Base-by-base conservation (phyloP, 75 land plant species). In the Cryptomeria japonica region DNA sequence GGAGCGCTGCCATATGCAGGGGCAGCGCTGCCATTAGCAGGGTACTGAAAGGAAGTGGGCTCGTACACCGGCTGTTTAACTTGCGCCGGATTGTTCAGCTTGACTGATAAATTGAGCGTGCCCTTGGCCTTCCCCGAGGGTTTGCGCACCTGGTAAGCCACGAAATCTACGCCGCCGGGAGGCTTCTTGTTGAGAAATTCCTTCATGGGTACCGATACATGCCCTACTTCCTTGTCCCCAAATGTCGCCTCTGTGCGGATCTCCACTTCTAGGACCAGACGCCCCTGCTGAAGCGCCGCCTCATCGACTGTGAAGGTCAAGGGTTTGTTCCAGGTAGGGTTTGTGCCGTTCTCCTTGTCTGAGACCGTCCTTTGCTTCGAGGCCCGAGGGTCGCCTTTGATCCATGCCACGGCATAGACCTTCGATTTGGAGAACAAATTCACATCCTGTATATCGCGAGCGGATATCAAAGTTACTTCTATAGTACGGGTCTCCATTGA, bases 391-490 rank as follows among this genome's bases (percentile, higher is more conserved):
- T 77, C 73, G 2, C 46, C 87, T 38, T 51, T 13, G 61, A 92
- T 72, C 80, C 47, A 84, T 25, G 89, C 93, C 32, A 89, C 85
- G 16, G 85, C 88, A 80, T 92, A 92, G 70, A 85, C 76, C 83
- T 87, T 42, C 85, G 80, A 47, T 82, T 88, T 87, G 39, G 91
- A 55, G 85, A 92, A 55, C 90, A 47, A 10, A 9, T 47, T 47
- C 51, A 47, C 51, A 47, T 47, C 51, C 13, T 47, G 51, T 47
- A 47, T 11, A 11, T 47, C 51, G 51, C 51, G 51, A 12, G 51
- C 13, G 51, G 51, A 47, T 9, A 47, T 47, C 51, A 47, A 11
- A 0, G 51, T 47, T 47, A 47, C 8, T 47, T 47, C 51, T 0
- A 47, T 47, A 0, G 51, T 47, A 0, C 51, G 11, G 51, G 11